These are phyloP conservation scores for Lactarius quietus DNA, from an alignment of 768 basidiomycete genomes.

Conservation along the genomic window DNA sequence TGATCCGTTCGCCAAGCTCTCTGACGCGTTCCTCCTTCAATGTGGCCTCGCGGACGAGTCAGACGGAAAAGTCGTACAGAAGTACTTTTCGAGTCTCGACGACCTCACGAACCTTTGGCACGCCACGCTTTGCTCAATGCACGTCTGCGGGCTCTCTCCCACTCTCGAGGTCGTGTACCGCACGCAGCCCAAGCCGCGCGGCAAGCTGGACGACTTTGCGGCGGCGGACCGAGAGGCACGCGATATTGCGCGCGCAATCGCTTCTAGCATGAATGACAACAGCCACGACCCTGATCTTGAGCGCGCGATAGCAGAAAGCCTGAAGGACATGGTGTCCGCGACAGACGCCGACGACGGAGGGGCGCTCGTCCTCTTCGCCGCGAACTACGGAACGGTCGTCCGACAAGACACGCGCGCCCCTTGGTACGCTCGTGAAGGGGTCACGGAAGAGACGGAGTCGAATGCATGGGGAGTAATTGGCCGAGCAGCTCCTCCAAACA, in stretches of 20 bases:
- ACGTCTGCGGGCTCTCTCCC: slow-evolving; percentile 37
- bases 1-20: slow-evolving; percentile 45
- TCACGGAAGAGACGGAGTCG: slow-evolving; percentile 21
- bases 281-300: slow-evolving; percentile 24
- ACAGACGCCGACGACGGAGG: neutral
- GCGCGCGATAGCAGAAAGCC: slow-evolving; percentile 28
- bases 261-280: slow-evolving; percentile 40
- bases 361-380: neutral
- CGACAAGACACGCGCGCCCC: slow-evolving; percentile 29
- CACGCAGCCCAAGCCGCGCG: slow-evolving; percentile 20
- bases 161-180: slow-evolving; percentile 53
- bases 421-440: slow-evolving; percentile 34
- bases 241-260: slow-evolving; percentile 45
- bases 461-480: neutral
- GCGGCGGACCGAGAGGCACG: slow-evolving; percentile 36
- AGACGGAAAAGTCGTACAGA: slow-evolving; percentile 9
- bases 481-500: neutral
- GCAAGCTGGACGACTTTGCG: neutral
- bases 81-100: slow-evolving; percentile 29
- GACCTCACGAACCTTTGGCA: slow-evolving; percentile 36
- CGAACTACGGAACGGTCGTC: slow-evolving; percentile 16
- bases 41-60: slow-evolving; percentile 26
- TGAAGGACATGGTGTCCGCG: slow-evolving; percentile 19
- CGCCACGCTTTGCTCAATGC: slow-evolving; percentile 27
- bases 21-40: slow-evolving; percentile 44